Conservation (phyloP, 2,329 filamentous ascomycete species). For the Juglanconis juglandina region DNA sequence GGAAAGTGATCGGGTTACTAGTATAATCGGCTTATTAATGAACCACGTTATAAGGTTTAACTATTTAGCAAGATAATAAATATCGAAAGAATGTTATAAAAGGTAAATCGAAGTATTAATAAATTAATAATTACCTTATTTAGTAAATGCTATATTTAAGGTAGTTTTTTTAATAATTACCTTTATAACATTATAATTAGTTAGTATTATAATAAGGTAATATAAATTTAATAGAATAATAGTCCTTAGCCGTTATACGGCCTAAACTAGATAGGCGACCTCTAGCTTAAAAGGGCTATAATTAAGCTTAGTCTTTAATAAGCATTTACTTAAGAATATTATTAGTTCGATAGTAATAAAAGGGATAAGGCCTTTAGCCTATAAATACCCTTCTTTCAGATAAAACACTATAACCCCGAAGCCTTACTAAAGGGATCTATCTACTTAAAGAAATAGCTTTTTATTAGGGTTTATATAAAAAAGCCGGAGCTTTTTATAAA, state of each 20-base stretch:
- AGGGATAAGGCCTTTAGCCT: background rate
- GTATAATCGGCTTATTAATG: no score
- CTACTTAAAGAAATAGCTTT: background rate
- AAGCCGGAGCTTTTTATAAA: background rate
- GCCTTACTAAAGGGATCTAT: background rate
- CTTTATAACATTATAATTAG: background rate
- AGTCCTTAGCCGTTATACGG: background rate
- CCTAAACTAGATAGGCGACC: background rate
- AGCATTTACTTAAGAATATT: background rate
- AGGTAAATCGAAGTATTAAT: no score
- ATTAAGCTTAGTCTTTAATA: background rate
- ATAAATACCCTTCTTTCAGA: background rate
- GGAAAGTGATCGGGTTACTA: no score
- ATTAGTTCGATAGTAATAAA: background rate
- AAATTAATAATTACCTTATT: no score
- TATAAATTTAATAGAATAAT: background rate
- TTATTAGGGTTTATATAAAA: background rate
- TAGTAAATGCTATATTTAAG: no score
- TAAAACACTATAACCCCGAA: conserved; percentile 3
- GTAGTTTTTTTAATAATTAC: no score
- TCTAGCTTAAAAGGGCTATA: background rate
- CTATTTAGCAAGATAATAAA: no score
- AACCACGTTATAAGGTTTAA: no score
- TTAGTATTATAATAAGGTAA: background rate
- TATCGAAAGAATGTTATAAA: no score